A percentile compares a stretch with the other conserved stretches of the same genome.
Conservation (phyloP, 176 grass and related monocot genomes). For the Ampelocalamus luodianensis region DNA sequence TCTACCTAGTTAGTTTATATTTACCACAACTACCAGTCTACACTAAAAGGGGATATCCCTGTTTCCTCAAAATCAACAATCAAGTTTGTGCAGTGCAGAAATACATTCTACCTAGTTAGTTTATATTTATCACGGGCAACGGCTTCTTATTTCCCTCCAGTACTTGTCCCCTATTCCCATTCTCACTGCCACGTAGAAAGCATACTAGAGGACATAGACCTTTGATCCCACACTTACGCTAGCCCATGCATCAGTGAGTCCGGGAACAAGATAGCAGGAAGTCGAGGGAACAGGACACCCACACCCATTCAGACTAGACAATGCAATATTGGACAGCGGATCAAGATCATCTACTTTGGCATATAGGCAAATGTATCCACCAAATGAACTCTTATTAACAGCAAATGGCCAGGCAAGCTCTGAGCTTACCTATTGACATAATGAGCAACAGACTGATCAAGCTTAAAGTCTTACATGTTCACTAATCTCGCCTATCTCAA, state of each 20-base stretch:
- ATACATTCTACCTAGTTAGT: neutral
- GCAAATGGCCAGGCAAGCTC: neutral
- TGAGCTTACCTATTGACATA: conserved; percentile 1
- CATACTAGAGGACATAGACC: neutral
- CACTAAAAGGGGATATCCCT: neutral
- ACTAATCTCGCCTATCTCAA: neutral
- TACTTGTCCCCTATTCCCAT: neutral
- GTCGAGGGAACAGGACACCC: neutral
- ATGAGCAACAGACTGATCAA: neutral
- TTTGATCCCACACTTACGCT: neutral
- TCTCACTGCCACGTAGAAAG: neutral
- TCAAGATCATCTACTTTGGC: neutral
- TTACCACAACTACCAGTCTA: neutral
- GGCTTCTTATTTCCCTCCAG: neutral
- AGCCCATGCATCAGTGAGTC: neutral
- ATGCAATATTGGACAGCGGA: neutral
- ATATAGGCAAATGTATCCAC: neutral
- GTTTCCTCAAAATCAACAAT: neutral
- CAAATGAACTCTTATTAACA: neutral
- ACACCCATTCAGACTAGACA: neutral
- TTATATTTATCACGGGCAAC: neutral
- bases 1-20: neutral
- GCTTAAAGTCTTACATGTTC: neutral
- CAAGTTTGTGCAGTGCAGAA: neutral
- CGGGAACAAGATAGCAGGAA: neutral